Evolutionary conservation across 2,329 filamentous ascomycete species (phyloP).

Genomic region (Fonsecaea monophora): DNA sequence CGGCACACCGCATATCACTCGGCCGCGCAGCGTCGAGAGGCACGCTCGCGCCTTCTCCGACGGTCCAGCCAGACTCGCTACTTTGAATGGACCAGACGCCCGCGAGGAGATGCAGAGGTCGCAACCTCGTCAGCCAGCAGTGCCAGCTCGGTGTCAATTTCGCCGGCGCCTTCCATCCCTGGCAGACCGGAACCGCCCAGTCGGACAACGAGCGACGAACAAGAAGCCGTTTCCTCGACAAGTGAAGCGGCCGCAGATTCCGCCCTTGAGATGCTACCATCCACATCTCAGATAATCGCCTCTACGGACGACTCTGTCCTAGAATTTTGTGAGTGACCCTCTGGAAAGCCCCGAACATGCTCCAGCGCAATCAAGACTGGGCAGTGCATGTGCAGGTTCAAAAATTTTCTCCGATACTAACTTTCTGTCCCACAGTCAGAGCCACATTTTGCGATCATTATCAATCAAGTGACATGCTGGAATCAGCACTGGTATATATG

Average conservation of each 20-base stretch:
- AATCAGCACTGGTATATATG: conserved; percentile 28
- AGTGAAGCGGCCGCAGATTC: conserved; percentile 11
- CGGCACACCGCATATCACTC: conserved; percentile 39
- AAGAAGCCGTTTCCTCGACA: conserved; percentile 21
- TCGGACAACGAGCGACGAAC: conserved; percentile 24
- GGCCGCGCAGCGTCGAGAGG: conserved; percentile 38
- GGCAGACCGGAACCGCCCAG: conserved; percentile 15
- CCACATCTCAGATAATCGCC: conserved; percentile 5
- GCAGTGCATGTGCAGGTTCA: not conserved
- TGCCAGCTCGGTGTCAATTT: conserved; percentile 32
- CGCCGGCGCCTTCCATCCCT: conserved; percentile 21
- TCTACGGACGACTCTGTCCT: conserved; percentile 24
- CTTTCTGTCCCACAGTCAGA: conserved; percentile 1
- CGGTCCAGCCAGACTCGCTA: conserved; percentile 34
- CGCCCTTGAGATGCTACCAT: conserved; percentile 6
- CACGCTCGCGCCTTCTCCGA: conserved; percentile 32
- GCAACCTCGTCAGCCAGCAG: conserved; percentile 33
- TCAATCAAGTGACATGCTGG: conserved; percentile 15
- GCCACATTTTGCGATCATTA: conserved; percentile 29
- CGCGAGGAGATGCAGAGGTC: conserved; percentile 14
- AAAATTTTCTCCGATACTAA: not conserved
- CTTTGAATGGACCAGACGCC: conserved; percentile 37
- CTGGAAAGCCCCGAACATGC: not conserved
- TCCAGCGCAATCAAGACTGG: not conserved
- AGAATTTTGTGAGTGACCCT: conserved; percentile 29